Conservation (phyloP, 1,284 basidiomycete species). For the Phellopilus nigrolimitatus region DNA sequence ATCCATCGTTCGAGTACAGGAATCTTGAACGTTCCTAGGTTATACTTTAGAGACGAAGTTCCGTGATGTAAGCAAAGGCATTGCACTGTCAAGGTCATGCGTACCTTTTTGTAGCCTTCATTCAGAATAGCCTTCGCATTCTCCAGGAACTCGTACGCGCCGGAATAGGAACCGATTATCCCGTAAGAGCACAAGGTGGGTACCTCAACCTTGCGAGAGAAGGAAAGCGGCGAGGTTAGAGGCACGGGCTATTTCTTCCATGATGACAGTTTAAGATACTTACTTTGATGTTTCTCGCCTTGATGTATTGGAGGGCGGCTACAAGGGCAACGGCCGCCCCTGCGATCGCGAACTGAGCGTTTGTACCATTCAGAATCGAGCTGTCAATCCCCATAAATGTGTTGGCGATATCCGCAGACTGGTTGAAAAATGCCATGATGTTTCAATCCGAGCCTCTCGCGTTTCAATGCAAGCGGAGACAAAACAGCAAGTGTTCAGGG, state of each 20-base stretch:
- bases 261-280: too few relatives aligned
- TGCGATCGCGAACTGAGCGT: too few relatives aligned
- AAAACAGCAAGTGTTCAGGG: too few relatives aligned
- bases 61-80: not conserved
- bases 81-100: too few relatives aligned
- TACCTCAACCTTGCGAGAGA: conserved; percentile 8
- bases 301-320: too few relatives aligned
- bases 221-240: not conserved
- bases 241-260: too few relatives aligned
- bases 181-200: conserved; percentile 6
- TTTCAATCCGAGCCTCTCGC: too few relatives aligned
- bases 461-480: too few relatives aligned
- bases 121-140: conserved; percentile 6
- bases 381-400: too few relatives aligned
- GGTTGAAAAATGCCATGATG: not conserved
- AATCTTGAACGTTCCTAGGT: conserved; percentile 26
- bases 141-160: conserved; percentile 9
- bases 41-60: conserved; percentile 17
- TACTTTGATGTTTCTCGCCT: too few relatives aligned
- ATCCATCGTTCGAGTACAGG: conserved; percentile 27
- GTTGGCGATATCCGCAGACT: not conserved
- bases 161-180: conserved; percentile 7
- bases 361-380: too few relatives aligned
- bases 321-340: too few relatives aligned
- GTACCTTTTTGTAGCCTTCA: conserved; percentile 10